These are phyloP conservation scores for Alternaria metachromatica DNA, from an alignment of 2,329 filamentous ascomycete species.

Conservation along the genomic window DNA sequence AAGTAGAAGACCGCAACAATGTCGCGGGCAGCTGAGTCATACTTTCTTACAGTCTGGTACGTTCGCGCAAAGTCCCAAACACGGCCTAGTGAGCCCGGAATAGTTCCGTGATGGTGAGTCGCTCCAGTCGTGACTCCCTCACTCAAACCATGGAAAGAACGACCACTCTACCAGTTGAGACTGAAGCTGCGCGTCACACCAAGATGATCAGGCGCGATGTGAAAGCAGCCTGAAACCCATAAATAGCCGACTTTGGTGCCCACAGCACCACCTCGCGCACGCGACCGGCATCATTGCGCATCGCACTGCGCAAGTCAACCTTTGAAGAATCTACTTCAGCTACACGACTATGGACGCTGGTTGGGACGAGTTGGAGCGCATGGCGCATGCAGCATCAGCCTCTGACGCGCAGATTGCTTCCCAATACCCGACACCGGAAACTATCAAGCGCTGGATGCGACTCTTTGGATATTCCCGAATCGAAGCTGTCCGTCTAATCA, in stretches of 20 bases:
- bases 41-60: background rate
- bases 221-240: background rate
- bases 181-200: background rate
- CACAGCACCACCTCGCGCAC: background rate
- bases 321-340: background rate
- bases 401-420: conserved; percentile 19
- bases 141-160: background rate
- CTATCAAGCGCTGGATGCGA: conserved; percentile 43
- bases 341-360: conserved; percentile 7
- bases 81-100: background rate
- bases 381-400: conserved; percentile 18
- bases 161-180: background rate
- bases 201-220: background rate
- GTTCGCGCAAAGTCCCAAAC: background rate
- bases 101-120: background rate
- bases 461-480: conserved; percentile 43
- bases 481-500: conserved; percentile 43
- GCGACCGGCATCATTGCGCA: background rate
- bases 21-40: background rate
- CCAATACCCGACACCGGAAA: conserved; percentile 25
- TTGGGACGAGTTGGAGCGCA: conserved; percentile 25
- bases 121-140: background rate
- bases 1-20: background rate
- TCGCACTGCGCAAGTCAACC: background rate
- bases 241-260: background rate